These are phyloP conservation scores for Amanita thiersii DNA, from an alignment of 768 basidiomycete species.

Conservation along the genomic window DNA sequence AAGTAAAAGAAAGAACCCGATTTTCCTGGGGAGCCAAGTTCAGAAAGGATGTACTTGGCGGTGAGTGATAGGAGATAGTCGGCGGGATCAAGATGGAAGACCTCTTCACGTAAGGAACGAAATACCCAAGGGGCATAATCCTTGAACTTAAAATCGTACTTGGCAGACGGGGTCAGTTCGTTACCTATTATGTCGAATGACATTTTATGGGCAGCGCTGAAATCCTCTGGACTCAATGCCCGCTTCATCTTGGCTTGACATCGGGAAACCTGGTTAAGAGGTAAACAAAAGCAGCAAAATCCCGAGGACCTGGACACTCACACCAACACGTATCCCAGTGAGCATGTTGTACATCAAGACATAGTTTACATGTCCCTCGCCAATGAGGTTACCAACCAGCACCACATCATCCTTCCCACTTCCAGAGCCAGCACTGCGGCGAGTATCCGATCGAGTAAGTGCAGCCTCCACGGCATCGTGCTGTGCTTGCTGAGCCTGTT, in stretches of 20 bases:
- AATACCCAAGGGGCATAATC: slow-evolving; percentile 99
- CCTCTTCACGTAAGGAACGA: slow-evolving; percentile 87
- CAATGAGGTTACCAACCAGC: slow-evolving; percentile 90
- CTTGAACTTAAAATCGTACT: slow-evolving; percentile 99
- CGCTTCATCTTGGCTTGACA: slow-evolving; percentile 94
- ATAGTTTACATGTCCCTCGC: slow-evolving; percentile 98
- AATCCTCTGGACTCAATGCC: slow-evolving; percentile 80
- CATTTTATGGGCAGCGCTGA: slow-evolving; percentile 83
- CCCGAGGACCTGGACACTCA: slow-evolving; percentile 28
- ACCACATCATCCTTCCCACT: slow-evolving; percentile 52
- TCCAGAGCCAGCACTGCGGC: slow-evolving; percentile 12
- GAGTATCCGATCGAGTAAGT: slow-evolving; percentile 27
- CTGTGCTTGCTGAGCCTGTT: slow-evolving; percentile 28
- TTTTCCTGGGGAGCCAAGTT: slow-evolving; percentile 96
- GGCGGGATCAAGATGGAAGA: slow-evolving; percentile 93
- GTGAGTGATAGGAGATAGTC: slow-evolving; percentile 97
- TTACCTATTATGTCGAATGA: slow-evolving; percentile 98
- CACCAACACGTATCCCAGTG: slow-evolving; percentile 94
- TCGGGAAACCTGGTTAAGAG: slow-evolving; percentile 67
- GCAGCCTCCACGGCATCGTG: slow-evolving; percentile 56
- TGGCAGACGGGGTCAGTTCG: slow-evolving; percentile 94
- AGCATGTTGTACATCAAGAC: slow-evolving; percentile 99
- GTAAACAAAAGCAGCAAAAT: slow-evolving; percentile 11
- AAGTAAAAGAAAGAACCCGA: slow-evolving; percentile 99
- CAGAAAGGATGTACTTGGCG: slow-evolving; percentile 95